Percentiles rank a stretch among this genome's conserved stretches.
These are phyloP conservation scores for Colletotrichum trifolii DNA, from an alignment of 2,329 filamentous ascomycete genomes.

Conservation along the genomic window DNA sequence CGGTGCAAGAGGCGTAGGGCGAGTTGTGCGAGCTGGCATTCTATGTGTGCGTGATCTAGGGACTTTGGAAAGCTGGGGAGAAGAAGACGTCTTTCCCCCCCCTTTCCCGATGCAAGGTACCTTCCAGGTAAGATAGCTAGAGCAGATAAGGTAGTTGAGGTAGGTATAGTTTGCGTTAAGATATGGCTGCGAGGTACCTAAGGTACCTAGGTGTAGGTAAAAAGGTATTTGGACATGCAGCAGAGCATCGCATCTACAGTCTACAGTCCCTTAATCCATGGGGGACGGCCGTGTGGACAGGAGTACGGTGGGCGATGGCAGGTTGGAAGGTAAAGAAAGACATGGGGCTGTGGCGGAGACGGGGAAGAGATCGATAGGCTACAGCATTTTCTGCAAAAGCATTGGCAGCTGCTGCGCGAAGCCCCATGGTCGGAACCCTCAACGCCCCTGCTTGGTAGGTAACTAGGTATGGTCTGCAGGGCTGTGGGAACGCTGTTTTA, in stretches of 20 bases:
- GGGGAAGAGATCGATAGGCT: slow-evolving; percentile 46
- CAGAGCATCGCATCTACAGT: too few relatives aligned
- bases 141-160: too few relatives aligned
- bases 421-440: slow-evolving; percentile 28
- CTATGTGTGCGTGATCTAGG: slow-evolving; percentile 9
- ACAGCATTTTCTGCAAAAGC: slow-evolving; percentile 36
- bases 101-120: too few relatives aligned
- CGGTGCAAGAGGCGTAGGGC: background rate
- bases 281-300: too few relatives aligned
- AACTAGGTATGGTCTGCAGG: slow-evolving; percentile 21
- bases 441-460: slow-evolving; percentile 29
- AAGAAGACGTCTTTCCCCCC: too few relatives aligned
- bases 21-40: slow-evolving; percentile 1
- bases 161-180: too few relatives aligned
- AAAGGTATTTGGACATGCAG: too few relatives aligned
- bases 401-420: slow-evolving; percentile 29
- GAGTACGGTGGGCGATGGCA: slow-evolving; percentile 7
- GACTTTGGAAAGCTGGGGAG: background rate
- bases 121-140: too few relatives aligned
- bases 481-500: slow-evolving; percentile 21
- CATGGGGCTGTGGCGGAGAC: slow-evolving; percentile 43
- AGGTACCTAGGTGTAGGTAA: too few relatives aligned
- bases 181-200: too few relatives aligned
- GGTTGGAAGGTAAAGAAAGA: slow-evolving; percentile 28
- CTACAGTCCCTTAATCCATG: too few relatives aligned